Conservation (phyloP, 345 rosid species). For the Dipteronia sinensis region DNA sequence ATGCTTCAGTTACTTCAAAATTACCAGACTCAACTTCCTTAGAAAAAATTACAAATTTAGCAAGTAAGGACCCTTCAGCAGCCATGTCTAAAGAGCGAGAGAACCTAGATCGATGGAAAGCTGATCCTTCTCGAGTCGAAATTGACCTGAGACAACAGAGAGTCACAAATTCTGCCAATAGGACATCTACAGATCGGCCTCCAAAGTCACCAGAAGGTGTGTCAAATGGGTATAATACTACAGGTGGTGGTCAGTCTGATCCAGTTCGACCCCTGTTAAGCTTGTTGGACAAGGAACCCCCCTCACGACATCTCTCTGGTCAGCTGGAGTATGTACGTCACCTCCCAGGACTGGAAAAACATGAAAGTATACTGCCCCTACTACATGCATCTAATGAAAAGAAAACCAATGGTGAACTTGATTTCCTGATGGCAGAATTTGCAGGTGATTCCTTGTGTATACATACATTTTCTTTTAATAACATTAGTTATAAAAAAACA, state of each 20-base stretch:
- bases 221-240: slow-evolving; percentile 58
- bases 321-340: slow-evolving; percentile 85
- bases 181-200: slow-evolving; percentile 75
- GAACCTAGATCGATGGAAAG: slow-evolving; percentile 44
- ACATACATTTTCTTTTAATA: not conserved
- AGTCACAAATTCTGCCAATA: slow-evolving; percentile 44
- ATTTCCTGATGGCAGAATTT: slow-evolving; percentile 94
- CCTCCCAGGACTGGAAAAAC: slow-evolving; percentile 84
- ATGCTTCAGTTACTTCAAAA: slow-evolving; percentile 42
- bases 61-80: slow-evolving; percentile 32
- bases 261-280: slow-evolving; percentile 97
- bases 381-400: slow-evolving; percentile 85
- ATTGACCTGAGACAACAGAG: slow-evolving; percentile 61
- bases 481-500: not conserved
- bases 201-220: slow-evolving; percentile 64
- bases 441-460: slow-evolving; percentile 55
- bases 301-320: slow-evolving; percentile 81
- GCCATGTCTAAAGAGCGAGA: slow-evolving; percentile 42
- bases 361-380: slow-evolving; percentile 86
- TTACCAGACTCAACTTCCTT: slow-evolving; percentile 37
- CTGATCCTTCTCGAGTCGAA: slow-evolving; percentile 49
- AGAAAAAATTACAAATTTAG: slow-evolving; percentile 40
- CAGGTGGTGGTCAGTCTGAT: slow-evolving; percentile 54
- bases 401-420: slow-evolving; percentile 90
- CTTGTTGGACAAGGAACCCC: slow-evolving; percentile 98